Conservation (phyloP, 306 rosid genomes). For the Lathyrus sativus region DNA sequence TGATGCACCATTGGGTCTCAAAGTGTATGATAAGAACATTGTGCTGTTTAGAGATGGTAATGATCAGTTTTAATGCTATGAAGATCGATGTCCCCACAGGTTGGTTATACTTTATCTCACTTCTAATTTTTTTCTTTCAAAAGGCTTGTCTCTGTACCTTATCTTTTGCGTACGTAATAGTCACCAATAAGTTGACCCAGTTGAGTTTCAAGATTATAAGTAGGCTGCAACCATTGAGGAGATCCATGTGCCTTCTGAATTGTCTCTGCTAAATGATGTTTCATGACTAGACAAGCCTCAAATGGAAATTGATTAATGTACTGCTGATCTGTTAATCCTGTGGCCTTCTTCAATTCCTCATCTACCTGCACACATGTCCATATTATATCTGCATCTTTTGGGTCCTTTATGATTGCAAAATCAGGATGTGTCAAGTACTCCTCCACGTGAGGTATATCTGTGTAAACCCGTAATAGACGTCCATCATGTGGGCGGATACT, state of each 20-base stretch:
- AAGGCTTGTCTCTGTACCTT: too few species aligned
- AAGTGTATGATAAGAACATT: slow-evolving; percentile 69
- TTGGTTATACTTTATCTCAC: slow-evolving; percentile 82
- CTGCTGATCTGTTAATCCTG: slow-evolving; percentile 79
- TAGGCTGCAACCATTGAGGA: slow-evolving; percentile 91
- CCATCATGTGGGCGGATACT: slow-evolving; percentile 43
- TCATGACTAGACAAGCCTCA: slow-evolving; percentile 97
- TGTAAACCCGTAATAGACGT: slow-evolving; percentile 62
- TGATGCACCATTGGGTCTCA: slow-evolving; percentile 83
- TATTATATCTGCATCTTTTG: slow-evolving; percentile 85
- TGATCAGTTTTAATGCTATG: slow-evolving; percentile 65
- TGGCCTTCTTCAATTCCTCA: slow-evolving; percentile 76
- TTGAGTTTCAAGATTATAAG: slow-evolving; percentile 87
- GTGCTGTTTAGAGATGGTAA: slow-evolving; percentile 67
- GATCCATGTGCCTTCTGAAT: slow-evolving; percentile 85
- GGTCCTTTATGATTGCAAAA: slow-evolving; percentile 70
- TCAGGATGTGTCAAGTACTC: slow-evolving; percentile 74
- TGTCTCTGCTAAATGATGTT: slow-evolving; percentile 95
- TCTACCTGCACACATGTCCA: slow-evolving; percentile 89
- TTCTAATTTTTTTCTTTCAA: too few species aligned
- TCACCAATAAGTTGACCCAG: slow-evolving; percentile 89
- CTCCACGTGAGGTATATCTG: slow-evolving; percentile 86
- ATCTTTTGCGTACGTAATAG: slow-evolving; percentile 64
- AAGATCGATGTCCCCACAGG: slow-evolving; percentile 94
- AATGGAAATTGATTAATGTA: slow-evolving; percentile 87